A percentile compares a stretch with the other conserved stretches of the same genome.
Conservation (phyloP, 495 filamentous ascomycete genomes). For the Cercophora samala region DNA sequence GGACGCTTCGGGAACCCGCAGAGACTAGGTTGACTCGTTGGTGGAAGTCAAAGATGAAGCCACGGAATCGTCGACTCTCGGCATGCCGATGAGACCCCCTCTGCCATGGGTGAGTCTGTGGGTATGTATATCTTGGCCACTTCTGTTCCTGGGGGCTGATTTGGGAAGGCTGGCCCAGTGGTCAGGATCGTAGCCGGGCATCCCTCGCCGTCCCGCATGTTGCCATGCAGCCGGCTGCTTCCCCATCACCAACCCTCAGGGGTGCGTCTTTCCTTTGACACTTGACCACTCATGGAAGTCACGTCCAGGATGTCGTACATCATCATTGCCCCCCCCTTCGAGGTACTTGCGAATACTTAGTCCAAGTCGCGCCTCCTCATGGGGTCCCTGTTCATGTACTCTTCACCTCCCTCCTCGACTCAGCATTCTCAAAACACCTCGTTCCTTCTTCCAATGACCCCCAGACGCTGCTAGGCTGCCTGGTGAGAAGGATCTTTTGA, state of each 20-base stretch:
- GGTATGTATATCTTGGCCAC: background rate
- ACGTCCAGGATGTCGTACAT: background rate
- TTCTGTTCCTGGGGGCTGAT: no score
- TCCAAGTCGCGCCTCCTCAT: background rate
- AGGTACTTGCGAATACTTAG: background rate
- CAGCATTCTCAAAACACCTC: background rate
- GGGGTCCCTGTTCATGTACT: background rate
- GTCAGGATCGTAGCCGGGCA: background rate
- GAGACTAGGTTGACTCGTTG: no score
- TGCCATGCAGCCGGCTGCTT: background rate
- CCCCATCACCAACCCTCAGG: background rate
- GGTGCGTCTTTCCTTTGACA: background rate
- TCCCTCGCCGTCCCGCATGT: background rate
- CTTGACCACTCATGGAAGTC: background rate
- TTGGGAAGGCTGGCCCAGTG: background rate
- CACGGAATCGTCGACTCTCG: background rate
- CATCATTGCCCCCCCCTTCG: background rate
- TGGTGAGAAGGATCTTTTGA: background rate
- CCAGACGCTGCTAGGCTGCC: conserved; percentile 5
- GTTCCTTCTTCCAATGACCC: background rate
- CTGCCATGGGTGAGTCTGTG: background rate
- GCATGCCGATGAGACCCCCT: background rate
- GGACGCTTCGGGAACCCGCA: no score
- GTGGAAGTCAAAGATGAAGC: background rate
- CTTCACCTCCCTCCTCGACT: background rate